Base-by-base conservation (phyloP, 2,329 filamentous ascomycete genomes). In the Remersonia thermophila region DNA sequence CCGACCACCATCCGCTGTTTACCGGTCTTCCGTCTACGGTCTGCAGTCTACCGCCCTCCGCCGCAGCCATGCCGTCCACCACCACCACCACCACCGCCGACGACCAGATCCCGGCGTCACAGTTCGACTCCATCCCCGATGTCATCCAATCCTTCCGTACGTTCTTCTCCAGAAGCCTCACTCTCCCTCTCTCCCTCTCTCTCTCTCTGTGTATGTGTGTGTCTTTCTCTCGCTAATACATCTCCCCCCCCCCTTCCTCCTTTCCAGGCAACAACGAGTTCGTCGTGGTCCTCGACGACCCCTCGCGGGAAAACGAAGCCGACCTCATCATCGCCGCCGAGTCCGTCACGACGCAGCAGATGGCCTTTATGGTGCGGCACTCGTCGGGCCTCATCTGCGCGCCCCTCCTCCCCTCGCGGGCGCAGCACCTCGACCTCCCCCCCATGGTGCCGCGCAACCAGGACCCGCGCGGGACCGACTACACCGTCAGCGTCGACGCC, bases 251-350 rank as follows among this genome's bases (percentile, higher is more conserved):
- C 18, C 26, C 7, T 14, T 9, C 15, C 3, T 11, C 5, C 18
- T 27, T 35, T 6, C 6, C 46, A 83, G 79, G 69, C 52, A 73
- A 77, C 60, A 86, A 85, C 59, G 79, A 96, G 56, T 96, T 96
- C 70, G 80, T 98, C 56, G 77, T 98, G 43, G 89, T 95, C 27
- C 83, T 98, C 53, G 91, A 98, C 66, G 83, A 84, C 49, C 77
- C 85, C 46, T 75, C 79, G 44, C 87, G 91, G 59, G 91, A 98
- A 61, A 98, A 98, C 60, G 91, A 98, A 71, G 91, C 87, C 59
- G 91, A 98, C 64, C 75, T 98, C 33, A 95, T 96, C 60, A 93
- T 96, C 55, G 84, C 91, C 47, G 89, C 86, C 44, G 67, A 85
- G 48, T 72, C 81, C 52, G 65, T 95, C 46, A 94, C 89, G 7